phyloP scores from a whole-genome alignment of 176 grass and related monocot species.

The Hsuehochloa calcarea region DNA sequence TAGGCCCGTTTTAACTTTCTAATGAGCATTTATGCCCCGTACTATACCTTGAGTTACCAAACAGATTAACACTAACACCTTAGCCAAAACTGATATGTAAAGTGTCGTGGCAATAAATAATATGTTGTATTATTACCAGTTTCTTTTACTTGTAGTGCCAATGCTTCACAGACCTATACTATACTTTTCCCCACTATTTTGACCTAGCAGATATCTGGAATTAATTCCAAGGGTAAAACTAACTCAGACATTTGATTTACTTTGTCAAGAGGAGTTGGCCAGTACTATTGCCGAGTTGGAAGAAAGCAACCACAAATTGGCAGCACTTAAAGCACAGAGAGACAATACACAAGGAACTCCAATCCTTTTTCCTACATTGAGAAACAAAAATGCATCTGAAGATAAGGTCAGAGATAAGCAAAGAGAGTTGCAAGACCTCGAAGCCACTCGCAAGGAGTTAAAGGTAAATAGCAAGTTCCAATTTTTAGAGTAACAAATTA shows the following conservation, averaged over 20 bases:
- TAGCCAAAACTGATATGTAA: not conserved
- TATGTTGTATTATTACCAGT: not conserved
- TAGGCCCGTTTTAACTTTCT: not conserved
- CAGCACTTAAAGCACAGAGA: slow-evolving; percentile 57
- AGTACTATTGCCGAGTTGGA: slow-evolving; percentile 60
- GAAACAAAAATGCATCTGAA: slow-evolving; percentile 50
- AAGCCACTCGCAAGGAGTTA: slow-evolving; percentile 65
- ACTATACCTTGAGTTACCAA: not conserved
- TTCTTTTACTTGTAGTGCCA: not conserved
- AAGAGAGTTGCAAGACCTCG: slow-evolving; percentile 70
- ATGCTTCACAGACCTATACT: not conserved
- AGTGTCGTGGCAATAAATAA: not conserved
- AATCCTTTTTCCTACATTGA: slow-evolving; percentile 49
- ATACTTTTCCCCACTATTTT: not conserved
- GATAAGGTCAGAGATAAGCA: slow-evolving; percentile 68
- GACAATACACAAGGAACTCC: slow-evolving; percentile 52
- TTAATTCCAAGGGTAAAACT: slow-evolving; percentile 12
- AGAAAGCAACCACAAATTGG: slow-evolving; percentile 57
- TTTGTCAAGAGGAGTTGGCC: slow-evolving; percentile 70
- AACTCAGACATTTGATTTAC: slow-evolving; percentile 26
- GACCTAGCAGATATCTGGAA: not conserved
- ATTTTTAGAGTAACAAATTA: slow-evolving; percentile 14
- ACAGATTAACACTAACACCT: not conserved
- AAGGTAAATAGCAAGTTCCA: slow-evolving; percentile 46
- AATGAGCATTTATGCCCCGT: not conserved